These are phyloP conservation scores for Nyssa sinensis DNA, from an alignment of 148 eudicot genomes.

Conservation along the genomic window DNA sequence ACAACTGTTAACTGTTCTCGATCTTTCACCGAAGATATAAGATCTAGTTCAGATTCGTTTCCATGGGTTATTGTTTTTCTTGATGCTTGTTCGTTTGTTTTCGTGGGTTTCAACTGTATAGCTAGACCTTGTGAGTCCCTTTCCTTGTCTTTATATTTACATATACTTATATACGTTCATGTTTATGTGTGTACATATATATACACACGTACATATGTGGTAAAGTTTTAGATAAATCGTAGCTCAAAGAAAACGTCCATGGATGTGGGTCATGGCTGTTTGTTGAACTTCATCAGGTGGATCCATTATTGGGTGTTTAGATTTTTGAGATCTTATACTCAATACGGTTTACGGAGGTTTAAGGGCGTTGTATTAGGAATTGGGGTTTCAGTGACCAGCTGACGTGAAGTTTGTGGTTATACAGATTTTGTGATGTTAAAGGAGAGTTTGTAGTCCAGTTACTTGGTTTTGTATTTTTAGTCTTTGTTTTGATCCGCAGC, in stretches of 20 bases:
- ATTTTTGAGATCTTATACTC: background rate
- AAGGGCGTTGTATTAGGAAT: background rate
- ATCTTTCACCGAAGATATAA: too few relatives aligned
- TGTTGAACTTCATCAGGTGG: slow-evolving; percentile 6
- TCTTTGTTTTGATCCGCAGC: slow-evolving; percentile 6
- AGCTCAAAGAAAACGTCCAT: background rate
- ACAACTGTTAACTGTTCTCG: too few relatives aligned
- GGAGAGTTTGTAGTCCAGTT: too few relatives aligned
- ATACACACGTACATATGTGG: background rate
- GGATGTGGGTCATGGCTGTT: background rate
- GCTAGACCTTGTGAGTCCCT: too few relatives aligned
- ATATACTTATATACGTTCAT: background rate
- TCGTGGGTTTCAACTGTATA: slow-evolving; percentile 8
- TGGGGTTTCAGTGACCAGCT: slow-evolving; percentile 10
- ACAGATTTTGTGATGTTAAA: too few relatives aligned
- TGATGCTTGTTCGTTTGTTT: background rate
- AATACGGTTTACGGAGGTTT: too few relatives aligned
- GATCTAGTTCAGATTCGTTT: too few relatives aligned
- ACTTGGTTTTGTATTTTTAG: slow-evolving; percentile 10
- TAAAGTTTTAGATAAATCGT: background rate
- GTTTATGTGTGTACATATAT: too few relatives aligned
- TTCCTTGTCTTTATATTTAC: too few relatives aligned
- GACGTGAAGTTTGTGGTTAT: background rate
- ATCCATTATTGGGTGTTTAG: background rate
- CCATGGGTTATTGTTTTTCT: slow-evolving; percentile 4